A percentile compares a stretch with the other conserved stretches of the same genome.
These are phyloP conservation scores for Aureobasidium musti DNA, from an alignment of 2,329 filamentous ascomycete species.

Conservation along the genomic window DNA sequence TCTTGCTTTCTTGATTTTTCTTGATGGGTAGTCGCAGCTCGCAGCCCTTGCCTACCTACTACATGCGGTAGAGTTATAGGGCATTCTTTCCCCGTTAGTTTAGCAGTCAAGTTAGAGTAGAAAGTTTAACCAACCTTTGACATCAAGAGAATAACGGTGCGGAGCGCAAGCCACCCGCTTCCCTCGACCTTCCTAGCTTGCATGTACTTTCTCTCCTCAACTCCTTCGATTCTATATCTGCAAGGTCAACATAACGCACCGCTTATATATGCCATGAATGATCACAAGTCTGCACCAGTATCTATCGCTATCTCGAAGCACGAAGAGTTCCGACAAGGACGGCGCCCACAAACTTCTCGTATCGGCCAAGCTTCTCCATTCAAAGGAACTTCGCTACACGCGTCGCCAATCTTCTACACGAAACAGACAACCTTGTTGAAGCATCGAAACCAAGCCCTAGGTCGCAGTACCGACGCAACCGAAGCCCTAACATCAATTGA, in stretches of 20 bases:
- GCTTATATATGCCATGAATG: not conserved
- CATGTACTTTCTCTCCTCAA: not conserved
- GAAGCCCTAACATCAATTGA: not conserved
- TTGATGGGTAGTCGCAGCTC: not conserved
- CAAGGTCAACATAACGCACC: not conserved
- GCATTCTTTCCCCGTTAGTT: slow-evolving; percentile 9
- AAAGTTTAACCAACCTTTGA: slow-evolving; percentile 14
- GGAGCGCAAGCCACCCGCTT: not conserved
- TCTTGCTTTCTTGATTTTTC: not conserved
- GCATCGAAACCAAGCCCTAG: not conserved
- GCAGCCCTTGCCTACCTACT: slow-evolving; percentile 1
- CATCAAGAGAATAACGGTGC: not conserved
- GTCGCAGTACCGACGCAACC: not conserved
- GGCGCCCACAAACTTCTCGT: not conserved
- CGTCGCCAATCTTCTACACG: not conserved
- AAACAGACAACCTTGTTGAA: not conserved
- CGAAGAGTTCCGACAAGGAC: not conserved
- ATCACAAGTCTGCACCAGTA: no score
- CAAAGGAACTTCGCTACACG: not conserved
- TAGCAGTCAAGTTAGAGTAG: slow-evolving; percentile 19
- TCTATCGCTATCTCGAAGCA: no score
- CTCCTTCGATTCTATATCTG: not conserved
- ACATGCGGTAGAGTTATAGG: slow-evolving; percentile 18
- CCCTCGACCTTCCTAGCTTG: not conserved
- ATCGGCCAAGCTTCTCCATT: not conserved